Evolutionary conservation across 345 rosid genomes (phyloP), one percentile per base, ranked within the genome.

Genomic region (Alliaria petiolata): DNA sequence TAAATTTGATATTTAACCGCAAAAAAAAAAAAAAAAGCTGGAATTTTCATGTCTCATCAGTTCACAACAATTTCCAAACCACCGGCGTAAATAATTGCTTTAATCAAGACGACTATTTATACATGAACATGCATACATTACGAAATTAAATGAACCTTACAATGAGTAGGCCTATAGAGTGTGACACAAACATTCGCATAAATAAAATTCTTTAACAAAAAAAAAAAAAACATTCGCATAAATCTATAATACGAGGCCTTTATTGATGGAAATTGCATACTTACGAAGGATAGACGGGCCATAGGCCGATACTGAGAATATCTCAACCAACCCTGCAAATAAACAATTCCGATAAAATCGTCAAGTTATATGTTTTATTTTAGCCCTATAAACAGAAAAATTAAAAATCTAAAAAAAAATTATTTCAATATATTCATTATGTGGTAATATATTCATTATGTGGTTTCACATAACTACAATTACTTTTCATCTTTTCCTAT

Each of bases 271-370:
- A 12, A 62, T 34, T 16, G 26, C 30, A 35, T 43, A 53, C 28
- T 8, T 38, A 8, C 20, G 22, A 19, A 33, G 9, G 13, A 45
- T 31, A 62, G 53, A 71, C 33, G 54, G 34, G 20, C 20, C 44
- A 45, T 20, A 36, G 25, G 7, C 26, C 35, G 26, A 39, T 56
- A 60, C 6, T 57, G 45, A 28, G 53, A 25, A 44, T 44, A 34
- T 53, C 63, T 72, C 67, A 72, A 63, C 76, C 70, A 63, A 72
- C 49, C 64, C 70, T 72, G 70, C 62, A 54, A 39, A 31, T 8
- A 26, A n/a, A 33, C 16, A 39, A 34, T 33, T 33, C 15, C 63
- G 43, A 38, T 31, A 45, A 59, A 26, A 20, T 57, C 35, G 33
- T 61, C 67, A 40, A 40, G 28, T 40, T 38, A 47, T 26, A 28